phyloP scores from a whole-genome alignment of 192 early-diverging fungal genomes.

The Coemansia sp. region DNA sequence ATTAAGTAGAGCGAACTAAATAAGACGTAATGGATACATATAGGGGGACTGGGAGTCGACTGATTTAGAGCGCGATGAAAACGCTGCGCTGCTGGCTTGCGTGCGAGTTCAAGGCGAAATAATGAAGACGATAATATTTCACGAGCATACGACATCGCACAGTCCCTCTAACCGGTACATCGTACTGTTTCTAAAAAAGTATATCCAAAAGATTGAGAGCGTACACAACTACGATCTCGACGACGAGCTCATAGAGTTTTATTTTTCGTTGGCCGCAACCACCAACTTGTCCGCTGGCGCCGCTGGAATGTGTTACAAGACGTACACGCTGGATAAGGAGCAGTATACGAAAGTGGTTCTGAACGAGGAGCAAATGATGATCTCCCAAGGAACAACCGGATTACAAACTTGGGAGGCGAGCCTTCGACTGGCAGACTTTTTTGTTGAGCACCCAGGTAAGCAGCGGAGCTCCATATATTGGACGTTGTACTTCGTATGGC shows the following conservation, averaged over 20 bases:
- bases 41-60: conserved; percentile 41
- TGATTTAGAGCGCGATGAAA: conserved; percentile 24
- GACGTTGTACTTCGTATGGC: not conserved
- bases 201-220: conserved; percentile 38
- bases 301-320: conserved; percentile 44
- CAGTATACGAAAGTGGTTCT: conserved; percentile 53
- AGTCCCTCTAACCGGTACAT: conserved; percentile 47
- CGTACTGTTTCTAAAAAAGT: conserved; percentile 42
- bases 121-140: conserved; percentile 49
- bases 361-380: conserved; percentile 53
- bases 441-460: conserved; percentile 52
- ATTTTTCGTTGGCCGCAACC: conserved; percentile 32
- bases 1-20: not conserved
- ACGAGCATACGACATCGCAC: conserved; percentile 42
- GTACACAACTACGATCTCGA: conserved; percentile 29
- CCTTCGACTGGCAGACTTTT: conserved; percentile 56
- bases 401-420: conserved; percentile 66
- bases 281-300: conserved; percentile 12
- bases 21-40: not conserved
- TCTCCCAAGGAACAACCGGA: conserved; percentile 64
- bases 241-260: conserved; percentile 50
- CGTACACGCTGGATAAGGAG: conserved; percentile 45
- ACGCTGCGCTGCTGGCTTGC: conserved; percentile 29
- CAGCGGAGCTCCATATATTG: not conserved
- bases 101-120: conserved; percentile 42